A percentile compares a stretch with the other conserved stretches of the same genome.
phyloP scores from a whole-genome alignment of 257 asterid genomes.

The Solanum chilense region DNA sequence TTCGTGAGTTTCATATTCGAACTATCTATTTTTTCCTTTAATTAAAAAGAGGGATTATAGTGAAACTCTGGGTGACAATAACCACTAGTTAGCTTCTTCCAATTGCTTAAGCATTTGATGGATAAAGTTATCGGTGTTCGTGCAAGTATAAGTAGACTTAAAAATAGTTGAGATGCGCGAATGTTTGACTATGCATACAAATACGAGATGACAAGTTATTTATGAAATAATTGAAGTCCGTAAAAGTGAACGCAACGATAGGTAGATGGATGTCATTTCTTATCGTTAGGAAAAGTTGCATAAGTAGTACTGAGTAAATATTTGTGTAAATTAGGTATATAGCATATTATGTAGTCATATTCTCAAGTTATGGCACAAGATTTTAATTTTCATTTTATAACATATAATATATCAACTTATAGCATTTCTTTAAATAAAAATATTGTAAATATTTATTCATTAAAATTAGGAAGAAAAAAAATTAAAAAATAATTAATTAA shows the following conservation, averaged over 20 bases:
- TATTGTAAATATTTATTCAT: too few relatives aligned
- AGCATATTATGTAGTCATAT: too few relatives aligned
- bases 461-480: too few relatives aligned
- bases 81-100: neutral
- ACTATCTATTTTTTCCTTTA: neutral
- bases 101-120: neutral
- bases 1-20: neutral
- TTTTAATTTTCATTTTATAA: too few relatives aligned
- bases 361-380: too few relatives aligned
- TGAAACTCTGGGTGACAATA: neutral
- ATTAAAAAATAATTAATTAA: too few relatives aligned
- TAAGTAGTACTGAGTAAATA: too few relatives aligned
- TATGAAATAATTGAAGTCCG: too few relatives aligned
- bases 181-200: neutral
- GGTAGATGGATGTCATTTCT: neutral
- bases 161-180: neutral
- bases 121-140: neutral
- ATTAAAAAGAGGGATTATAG: neutral
- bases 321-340: too few relatives aligned
- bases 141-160: neutral
- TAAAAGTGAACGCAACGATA: neutral
- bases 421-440: too few relatives aligned
- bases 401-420: too few relatives aligned
- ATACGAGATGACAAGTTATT: too few relatives aligned
- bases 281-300: neutral